A percentile compares a stretch with the other conserved stretches of the same genome.
phyloP scores from a whole-genome alignment of 148 eudicot species.

The Agrostemma githago region DNA sequence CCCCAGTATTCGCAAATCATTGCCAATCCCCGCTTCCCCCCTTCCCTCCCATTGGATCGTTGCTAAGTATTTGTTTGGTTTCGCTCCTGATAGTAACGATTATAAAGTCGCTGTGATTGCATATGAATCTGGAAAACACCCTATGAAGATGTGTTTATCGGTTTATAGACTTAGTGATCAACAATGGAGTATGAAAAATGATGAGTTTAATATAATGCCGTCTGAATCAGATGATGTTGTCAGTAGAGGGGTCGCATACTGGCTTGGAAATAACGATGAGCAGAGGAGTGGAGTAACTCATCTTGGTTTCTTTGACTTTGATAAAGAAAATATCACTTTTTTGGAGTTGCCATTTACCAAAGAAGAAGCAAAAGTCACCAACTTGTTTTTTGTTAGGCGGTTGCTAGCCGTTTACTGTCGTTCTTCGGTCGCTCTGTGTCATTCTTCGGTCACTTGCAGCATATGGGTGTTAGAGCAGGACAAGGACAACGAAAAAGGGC shows the following conservation, averaged over 20 bases:
- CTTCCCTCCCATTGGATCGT: neutral
- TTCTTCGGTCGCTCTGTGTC: neutral
- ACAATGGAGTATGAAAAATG: neutral
- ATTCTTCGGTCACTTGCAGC: neutral
- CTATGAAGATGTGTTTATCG: neutral
- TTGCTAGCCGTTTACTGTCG: neutral
- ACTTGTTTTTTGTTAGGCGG: neutral
- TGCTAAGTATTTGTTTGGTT: constrained; percentile 6
- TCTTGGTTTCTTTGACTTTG: constrained; percentile 4
- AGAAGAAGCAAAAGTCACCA: neutral
- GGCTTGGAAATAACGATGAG: neutral
- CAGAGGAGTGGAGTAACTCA: neutral
- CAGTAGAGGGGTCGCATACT: neutral
- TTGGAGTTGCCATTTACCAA: neutral
- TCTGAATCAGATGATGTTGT: neutral
- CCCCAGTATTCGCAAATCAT: neutral
- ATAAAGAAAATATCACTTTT: neutral
- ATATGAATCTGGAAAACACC: neutral
- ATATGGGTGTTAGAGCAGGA: neutral
- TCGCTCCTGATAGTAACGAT: neutral
- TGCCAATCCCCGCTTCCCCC: neutral
- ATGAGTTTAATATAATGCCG: neutral
- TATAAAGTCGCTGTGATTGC: neutral
- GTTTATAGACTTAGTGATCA: neutral
- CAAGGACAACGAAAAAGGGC: neutral